Evolutionary conservation across 2,329 filamentous ascomycete species (phyloP), one percentile per base, ranked within the genome.

Genomic region (Cryphonectria parasitica): DNA sequence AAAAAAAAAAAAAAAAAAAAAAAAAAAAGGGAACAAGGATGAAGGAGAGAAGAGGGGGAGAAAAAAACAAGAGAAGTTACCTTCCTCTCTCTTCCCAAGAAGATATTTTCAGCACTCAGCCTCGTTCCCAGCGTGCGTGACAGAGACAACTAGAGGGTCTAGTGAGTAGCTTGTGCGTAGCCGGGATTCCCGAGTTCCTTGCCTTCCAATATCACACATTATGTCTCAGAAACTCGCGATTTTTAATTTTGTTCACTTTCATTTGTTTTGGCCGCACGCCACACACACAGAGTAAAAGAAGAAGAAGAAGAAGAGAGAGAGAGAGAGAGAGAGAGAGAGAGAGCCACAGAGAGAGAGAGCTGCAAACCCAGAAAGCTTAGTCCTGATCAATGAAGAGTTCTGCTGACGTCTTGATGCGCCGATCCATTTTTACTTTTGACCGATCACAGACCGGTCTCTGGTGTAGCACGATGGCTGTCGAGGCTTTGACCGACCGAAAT

Each of bases 141-240:
- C 19, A 65, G 52, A 65, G 19, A 52, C 64, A 54, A 36, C 22
- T 0, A 45, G 11, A 15, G 8, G 36, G 31, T 13, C 45, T 54
- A 36, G 64, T 56, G 43, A 25, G 31, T 22, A 49, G 43, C 22
- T 56, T 65, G 45, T 65, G 64, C 41, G 5, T 39, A 36, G 64
- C 45, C 45, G 64, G 64, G 17, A 52, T 56, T 54, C 36, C 43
- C 39, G 19, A 41, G 2, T 8, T 22, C 28, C 8, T 56, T 5
- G 43, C 22, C 64, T 36, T 7, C 45, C 22, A 49, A 31, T 54
- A 49, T 39, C 43, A 13, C 45, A 10, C 6, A 70, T 69, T 7
- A 64, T 71, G 70, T 71, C 70, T 71, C 67, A 67, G 22, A 39
- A 66, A 63, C 31, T 60, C 66, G 64, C 67, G 64, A 67, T 34